phyloP scores from a whole-genome alignment of 2,329 filamentous ascomycete genomes.

The Clathrospora elynae region DNA sequence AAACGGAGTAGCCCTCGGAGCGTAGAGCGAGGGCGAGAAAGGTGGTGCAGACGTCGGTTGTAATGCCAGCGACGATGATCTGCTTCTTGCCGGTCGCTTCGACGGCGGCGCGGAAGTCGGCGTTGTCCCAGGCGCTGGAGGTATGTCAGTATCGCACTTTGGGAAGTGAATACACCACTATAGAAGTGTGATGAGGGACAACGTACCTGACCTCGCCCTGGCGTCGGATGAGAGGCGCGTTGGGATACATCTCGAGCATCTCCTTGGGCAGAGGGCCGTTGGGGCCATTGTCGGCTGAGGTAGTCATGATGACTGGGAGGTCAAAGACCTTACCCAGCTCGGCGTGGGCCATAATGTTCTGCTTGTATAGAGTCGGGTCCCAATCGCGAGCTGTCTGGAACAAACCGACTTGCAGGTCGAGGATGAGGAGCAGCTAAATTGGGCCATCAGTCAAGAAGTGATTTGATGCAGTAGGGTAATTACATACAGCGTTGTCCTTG shows the following conservation, averaged over 20 bases:
- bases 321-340: constrained; percentile 69
- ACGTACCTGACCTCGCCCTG: constrained; percentile 69
- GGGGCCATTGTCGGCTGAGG: constrained; percentile 70
- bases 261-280: constrained; percentile 74
- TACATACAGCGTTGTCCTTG: constrained; percentile 48
- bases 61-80: constrained; percentile 73
- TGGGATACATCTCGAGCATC: constrained; percentile 69
- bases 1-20: constrained; percentile 73
- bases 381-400: constrained; percentile 68
- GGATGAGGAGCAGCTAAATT: constrained; percentile 59
- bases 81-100: constrained; percentile 69
- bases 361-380: constrained; percentile 66
- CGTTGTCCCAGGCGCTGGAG: constrained; percentile 70
- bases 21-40: constrained; percentile 75
- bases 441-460: neutral
- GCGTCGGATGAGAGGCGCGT: constrained; percentile 68
- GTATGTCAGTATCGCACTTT: constrained; percentile 10
- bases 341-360: constrained; percentile 71
- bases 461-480: neutral
- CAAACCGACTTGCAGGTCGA: constrained; percentile 66
- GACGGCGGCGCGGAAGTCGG: constrained; percentile 69
- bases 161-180: neutral
- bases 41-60: constrained; percentile 75
- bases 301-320: constrained; percentile 71
- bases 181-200: neutral